Percentiles rank a stretch among this genome's conserved stretches.
These are phyloP conservation scores for Sindora glabra DNA, from an alignment of 306 rosid species.

Conservation along the genomic window DNA sequence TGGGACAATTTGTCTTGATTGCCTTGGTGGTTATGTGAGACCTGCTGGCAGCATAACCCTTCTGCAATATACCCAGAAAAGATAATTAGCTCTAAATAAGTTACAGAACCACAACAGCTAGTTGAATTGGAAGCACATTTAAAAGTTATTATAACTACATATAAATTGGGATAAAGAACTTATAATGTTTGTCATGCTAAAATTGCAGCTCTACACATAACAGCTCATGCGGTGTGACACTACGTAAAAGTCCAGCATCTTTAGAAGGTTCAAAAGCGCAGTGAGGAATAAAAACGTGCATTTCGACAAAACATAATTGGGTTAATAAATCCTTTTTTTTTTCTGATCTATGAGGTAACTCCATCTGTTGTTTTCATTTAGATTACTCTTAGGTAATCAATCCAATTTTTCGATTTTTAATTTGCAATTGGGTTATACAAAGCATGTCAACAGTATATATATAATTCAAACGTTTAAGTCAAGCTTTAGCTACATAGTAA, in stretches of 20 bases:
- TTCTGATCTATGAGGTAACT: neutral
- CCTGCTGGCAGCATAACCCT: conserved; percentile 79
- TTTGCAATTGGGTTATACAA: neutral
- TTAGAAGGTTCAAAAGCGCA: neutral
- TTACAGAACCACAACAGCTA: too few relatives aligned
- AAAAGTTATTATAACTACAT: too few relatives aligned
- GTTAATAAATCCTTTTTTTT: neutral
- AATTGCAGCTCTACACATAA: too few relatives aligned
- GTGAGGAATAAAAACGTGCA: too few relatives aligned
- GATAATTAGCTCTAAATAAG: neutral
- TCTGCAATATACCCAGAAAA: conserved; percentile 44
- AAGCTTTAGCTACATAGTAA: too few relatives aligned
- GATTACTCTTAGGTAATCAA: neutral
- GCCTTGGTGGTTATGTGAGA: conserved; percentile 79
- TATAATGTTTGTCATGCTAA: too few relatives aligned
- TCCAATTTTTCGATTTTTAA: too few relatives aligned
- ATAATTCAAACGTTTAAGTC: too few relatives aligned
- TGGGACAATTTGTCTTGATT: conserved; percentile 83
- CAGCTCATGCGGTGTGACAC: too few relatives aligned
- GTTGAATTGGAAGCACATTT: too few relatives aligned
- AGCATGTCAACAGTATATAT: too few relatives aligned
- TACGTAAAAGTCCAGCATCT: neutral
- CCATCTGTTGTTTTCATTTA: neutral
- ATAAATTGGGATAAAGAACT: too few relatives aligned
- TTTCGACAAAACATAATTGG: neutral